Evolutionary conservation across 75 land plant genomes (phyloP).

Genomic region (Ceratopteris richardii): DNA sequence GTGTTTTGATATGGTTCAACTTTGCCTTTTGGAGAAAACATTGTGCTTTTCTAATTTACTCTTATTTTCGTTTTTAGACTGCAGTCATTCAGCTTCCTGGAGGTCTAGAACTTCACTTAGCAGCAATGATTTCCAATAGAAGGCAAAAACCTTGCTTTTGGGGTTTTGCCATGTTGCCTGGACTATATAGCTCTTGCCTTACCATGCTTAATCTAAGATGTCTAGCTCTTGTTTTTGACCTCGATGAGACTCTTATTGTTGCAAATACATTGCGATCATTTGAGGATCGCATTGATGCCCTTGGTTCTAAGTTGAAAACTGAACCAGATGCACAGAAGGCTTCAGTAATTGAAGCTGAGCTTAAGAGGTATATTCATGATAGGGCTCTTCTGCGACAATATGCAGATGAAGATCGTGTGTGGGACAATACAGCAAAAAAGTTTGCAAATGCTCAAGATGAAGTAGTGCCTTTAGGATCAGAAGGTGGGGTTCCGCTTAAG

Average conservation of each 20-base stretch:
- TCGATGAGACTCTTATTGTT: conserved; percentile 97
- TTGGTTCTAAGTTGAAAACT: conserved; percentile 40
- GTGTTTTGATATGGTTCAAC: too few species aligned
- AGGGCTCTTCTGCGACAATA: conserved; percentile 37
- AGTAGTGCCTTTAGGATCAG: conserved; percentile 28
- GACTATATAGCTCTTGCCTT: conserved; percentile 65
- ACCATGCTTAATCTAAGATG: conserved; percentile 88
- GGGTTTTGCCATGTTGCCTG: conserved; percentile 56
- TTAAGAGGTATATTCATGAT: conserved; percentile 52
- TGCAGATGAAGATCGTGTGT: conserved; percentile 37
- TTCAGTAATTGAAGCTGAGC: conserved; percentile 51
- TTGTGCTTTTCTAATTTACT: too few species aligned
- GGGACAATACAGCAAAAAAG: conserved; percentile 36
- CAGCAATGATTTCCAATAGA: conserved; percentile 67
- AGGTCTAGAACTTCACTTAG: conserved; percentile 76
- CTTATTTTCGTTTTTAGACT: conserved; percentile 50
- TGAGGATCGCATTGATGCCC: conserved; percentile 79
- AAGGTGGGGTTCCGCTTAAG: conserved; percentile 19
- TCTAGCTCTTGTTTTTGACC: conserved; percentile 85
- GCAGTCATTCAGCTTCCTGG: conserved; percentile 55
- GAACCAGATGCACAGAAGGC: conserved; percentile 51
- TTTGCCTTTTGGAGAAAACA: too few species aligned
- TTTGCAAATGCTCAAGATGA: conserved; percentile 40
- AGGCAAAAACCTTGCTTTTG: conserved; percentile 75
- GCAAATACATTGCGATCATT: conserved; percentile 95